phyloP scores from a whole-genome alignment of 495 filamentous ascomycete species.

The Bryoglossum gracile region DNA sequence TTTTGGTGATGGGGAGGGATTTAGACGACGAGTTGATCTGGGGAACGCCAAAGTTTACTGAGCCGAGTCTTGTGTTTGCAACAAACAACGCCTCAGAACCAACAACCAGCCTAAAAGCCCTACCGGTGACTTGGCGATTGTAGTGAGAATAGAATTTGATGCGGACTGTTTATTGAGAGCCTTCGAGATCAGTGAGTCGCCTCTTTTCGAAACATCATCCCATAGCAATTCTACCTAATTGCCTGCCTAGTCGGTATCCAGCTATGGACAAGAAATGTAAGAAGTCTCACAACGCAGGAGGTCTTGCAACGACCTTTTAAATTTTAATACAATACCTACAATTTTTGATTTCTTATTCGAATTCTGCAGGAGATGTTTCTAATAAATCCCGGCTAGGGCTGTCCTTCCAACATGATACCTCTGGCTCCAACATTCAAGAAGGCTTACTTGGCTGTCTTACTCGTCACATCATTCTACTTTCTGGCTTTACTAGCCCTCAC shows the following conservation, averaged over 20 bases:
- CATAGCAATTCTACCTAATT: neutral
- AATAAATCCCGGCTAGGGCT: too few species aligned
- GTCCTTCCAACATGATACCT: constrained; percentile 13
- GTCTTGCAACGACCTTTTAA: neutral
- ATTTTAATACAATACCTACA: too few species aligned
- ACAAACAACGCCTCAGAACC: constrained; percentile 1
- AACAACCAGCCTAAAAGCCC: neutral
- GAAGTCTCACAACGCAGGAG: neutral
- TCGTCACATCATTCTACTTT: constrained; percentile 27
- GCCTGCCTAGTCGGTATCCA: too few species aligned
- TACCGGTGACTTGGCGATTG: neutral
- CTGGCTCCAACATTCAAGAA: constrained; percentile 19
- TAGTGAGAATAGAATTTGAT: neutral
- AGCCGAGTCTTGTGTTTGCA: constrained; percentile 8
- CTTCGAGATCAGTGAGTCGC: neutral
- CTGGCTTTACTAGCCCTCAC: constrained; percentile 40
- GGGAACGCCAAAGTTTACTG: constrained; percentile 8
- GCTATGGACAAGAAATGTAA: too few species aligned
- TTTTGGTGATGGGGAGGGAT: constrained; percentile 2
- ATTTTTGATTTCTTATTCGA: too few species aligned
- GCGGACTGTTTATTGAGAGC: neutral
- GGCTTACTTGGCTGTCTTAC: constrained; percentile 34
- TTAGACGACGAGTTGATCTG: constrained; percentile 5
- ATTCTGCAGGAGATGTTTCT: too few species aligned
- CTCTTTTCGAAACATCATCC: neutral